A percentile compares a stretch with the other conserved stretches of the same genome.
Conservation (phyloP, 495 filamentous ascomycete genomes). For the Chaetomium fimeti region DNA sequence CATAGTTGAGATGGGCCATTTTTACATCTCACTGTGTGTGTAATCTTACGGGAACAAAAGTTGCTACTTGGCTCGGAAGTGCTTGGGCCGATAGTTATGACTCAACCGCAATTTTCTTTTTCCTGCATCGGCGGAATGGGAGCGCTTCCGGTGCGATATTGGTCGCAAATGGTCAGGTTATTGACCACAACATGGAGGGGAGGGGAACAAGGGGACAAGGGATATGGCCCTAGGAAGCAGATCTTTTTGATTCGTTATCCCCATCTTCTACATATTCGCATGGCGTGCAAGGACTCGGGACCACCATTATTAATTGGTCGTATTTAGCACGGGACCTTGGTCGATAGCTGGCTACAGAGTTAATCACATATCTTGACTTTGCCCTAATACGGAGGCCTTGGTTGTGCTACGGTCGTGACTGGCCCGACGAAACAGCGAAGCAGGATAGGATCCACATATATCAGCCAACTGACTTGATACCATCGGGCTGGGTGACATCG, state of each 20-base stretch:
- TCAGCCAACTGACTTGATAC: neutral
- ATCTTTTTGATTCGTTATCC: conserved; percentile 25
- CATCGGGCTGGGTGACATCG: neutral
- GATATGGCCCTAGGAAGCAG: conserved; percentile 13
- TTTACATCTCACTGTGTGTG: conserved; percentile 1
- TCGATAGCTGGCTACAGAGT: conserved; percentile 20
- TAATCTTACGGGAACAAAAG: neutral
- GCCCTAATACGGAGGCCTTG: neutral
- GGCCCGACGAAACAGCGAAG: neutral
- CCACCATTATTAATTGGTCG: conserved; percentile 17
- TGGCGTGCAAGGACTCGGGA: conserved; percentile 8
- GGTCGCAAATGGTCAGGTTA: neutral
- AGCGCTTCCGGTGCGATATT: conserved; percentile 2
- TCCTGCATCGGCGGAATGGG: neutral
- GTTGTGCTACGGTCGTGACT: neutral
- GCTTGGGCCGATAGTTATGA: neutral
- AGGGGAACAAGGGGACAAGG: neutral
- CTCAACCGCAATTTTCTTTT: neutral
- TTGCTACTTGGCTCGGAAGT: conserved; percentile 12
- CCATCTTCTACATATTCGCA: conserved; percentile 30
- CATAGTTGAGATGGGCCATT: neutral
- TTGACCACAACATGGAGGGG: neutral
- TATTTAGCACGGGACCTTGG: conserved; percentile 23
- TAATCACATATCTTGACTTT: conserved; percentile 19
- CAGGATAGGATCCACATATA: neutral